Conservation (phyloP, 148 eudicot genomes). For the Rhododendron molle region DNA sequence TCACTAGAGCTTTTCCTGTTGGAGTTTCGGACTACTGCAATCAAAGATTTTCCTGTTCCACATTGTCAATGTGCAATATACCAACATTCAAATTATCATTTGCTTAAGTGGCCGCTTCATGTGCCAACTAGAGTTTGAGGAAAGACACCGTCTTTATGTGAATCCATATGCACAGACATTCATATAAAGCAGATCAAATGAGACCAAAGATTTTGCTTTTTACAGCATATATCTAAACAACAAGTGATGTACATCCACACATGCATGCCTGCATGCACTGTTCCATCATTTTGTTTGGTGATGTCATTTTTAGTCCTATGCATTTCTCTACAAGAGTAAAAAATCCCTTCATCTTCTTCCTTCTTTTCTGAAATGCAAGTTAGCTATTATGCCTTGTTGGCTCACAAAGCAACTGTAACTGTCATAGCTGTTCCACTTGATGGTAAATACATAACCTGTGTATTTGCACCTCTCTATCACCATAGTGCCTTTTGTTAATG, state of each 20-base stretch:
- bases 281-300: not conserved
- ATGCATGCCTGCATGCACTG: not conserved
- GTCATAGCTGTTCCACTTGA: not conserved
- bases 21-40: not conserved
- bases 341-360: not conserved
- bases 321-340: not conserved
- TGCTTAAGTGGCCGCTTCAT: not conserved
- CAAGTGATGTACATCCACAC: not conserved
- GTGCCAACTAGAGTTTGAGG: not conserved
- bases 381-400: not conserved
- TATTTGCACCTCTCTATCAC: not conserved
- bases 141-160: not conserved
- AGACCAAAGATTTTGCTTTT: not conserved
- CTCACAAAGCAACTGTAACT: not conserved
- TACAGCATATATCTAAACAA: not conserved
- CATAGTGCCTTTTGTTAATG: not conserved
- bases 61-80: not conserved
- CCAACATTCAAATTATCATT: not conserved
- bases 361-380: not conserved
- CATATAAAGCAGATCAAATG: not conserved
- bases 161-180: not conserved
- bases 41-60: not conserved
- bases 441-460: not conserved
- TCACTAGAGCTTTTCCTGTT: not conserved
- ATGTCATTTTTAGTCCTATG: not conserved